phyloP scores from a whole-genome alignment of 2,329 filamentous ascomycete genomes.

The Colletotrichum musae region DNA sequence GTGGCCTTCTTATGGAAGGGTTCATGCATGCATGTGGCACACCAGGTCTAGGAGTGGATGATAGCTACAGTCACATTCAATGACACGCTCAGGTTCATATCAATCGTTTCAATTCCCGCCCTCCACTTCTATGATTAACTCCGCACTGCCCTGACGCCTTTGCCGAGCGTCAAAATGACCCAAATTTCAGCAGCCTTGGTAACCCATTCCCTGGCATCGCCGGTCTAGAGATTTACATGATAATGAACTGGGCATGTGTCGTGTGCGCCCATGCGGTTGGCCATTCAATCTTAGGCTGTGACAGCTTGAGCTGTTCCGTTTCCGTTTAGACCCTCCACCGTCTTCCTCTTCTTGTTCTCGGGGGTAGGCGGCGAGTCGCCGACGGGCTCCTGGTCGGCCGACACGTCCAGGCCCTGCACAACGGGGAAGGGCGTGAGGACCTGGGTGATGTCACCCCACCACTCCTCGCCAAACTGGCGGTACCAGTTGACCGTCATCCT shows the following conservation, averaged over 20 bases:
- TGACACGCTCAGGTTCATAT: background rate
- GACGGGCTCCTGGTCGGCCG: constrained; percentile 64
- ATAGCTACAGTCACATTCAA: too few relatives aligned
- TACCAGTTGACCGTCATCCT: constrained; percentile 80
- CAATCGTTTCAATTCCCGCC: constrained; percentile 13
- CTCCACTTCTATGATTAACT: constrained; percentile 25
- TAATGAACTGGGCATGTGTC: constrained; percentile 2
- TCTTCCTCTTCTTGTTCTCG: constrained; percentile 44
- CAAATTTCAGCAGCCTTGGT: constrained; percentile 23
- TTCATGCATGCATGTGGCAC: too few relatives aligned
- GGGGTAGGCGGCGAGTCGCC: constrained; percentile 48
- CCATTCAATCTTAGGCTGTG: constrained; percentile 3
- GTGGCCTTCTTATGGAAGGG: too few relatives aligned
- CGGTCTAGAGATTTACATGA: constrained; percentile 20
- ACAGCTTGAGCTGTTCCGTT: constrained; percentile 4
- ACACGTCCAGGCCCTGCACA: constrained; percentile 68
- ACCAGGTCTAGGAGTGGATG: too few relatives aligned
- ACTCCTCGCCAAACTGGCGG: constrained; percentile 72
- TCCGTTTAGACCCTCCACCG: background rate
- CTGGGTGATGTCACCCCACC: constrained; percentile 81
- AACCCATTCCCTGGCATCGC: constrained; percentile 15
- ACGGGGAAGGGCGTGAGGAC: constrained; percentile 78
- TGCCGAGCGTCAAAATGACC: constrained; percentile 31
- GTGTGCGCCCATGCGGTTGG: constrained; percentile 1
- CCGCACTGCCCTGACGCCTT: constrained; percentile 23